These are phyloP conservation scores for Periglandula ipomoeae DNA, from an alignment of 2,329 filamentous ascomycete species.

Conservation along the genomic window DNA sequence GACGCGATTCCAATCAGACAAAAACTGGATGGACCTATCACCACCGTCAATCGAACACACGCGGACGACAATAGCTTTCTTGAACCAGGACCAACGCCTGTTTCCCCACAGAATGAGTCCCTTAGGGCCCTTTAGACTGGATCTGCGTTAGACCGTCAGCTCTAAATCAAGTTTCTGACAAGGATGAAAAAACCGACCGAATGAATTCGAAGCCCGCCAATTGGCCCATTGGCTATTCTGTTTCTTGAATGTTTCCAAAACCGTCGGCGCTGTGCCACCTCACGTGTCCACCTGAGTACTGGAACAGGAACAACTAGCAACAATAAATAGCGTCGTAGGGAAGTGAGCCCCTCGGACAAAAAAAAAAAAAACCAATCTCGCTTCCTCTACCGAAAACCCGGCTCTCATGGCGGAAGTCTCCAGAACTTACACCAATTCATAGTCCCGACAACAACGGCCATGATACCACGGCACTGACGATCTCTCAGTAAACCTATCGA, in stretches of 20 bases:
- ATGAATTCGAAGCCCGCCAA: not conserved
- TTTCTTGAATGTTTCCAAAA: not conserved
- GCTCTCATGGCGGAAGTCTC: not conserved
- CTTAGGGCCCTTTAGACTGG: too few species aligned
- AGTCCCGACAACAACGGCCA: too few species aligned
- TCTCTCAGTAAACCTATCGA: not conserved
- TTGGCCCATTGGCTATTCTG: not conserved
- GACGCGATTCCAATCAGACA: not conserved
- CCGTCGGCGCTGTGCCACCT: not conserved
- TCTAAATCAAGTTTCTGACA: too few species aligned
- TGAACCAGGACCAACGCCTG: not conserved
- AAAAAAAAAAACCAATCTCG: too few species aligned
- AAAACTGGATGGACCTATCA: not conserved
- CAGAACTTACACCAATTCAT: too few species aligned
- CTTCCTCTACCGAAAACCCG: not conserved
- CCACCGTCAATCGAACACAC: not conserved
- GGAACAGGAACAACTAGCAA: not conserved
- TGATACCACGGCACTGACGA: not conserved
- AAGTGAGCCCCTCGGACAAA: not conserved
- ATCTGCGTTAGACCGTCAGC: too few species aligned
- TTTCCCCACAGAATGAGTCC: not conserved
- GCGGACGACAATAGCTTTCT: not conserved
- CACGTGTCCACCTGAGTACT: not conserved
- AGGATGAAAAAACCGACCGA: not conserved
- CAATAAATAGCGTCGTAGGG: not conserved